phyloP scores from a whole-genome alignment of 1,139 yeast species.

The Blastobotrys raffinosifermentans region DNA sequence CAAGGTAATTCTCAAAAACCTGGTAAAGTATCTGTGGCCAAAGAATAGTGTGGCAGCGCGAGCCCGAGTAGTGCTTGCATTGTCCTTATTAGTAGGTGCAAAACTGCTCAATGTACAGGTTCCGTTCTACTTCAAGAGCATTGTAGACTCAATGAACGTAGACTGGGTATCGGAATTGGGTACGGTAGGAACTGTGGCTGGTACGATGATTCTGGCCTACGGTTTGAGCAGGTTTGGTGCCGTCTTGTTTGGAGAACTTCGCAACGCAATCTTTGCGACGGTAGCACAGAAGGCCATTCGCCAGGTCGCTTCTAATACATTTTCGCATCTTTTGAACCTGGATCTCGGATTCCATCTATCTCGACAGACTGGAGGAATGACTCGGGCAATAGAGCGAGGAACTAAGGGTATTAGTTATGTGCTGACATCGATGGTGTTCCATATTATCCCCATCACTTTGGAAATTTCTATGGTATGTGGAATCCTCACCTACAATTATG shows the following conservation, averaged over 20 bases:
- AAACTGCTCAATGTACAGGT: slow-evolving; percentile 89
- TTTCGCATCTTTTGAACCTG: slow-evolving; percentile 71
- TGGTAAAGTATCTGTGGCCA: slow-evolving; percentile 87
- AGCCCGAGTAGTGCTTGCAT: slow-evolving; percentile 68
- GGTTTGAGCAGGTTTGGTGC: slow-evolving; percentile 96
- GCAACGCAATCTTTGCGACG: slow-evolving; percentile 92
- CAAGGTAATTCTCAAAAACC: slow-evolving; percentile 25
- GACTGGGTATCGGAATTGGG: slow-evolving; percentile 71
- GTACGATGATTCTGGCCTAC: slow-evolving; percentile 75
- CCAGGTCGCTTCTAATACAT: slow-evolving; percentile 83
- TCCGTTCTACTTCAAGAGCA: slow-evolving; percentile 86
- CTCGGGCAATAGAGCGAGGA: slow-evolving; percentile 95
- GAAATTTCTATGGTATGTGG: slow-evolving; percentile 94
- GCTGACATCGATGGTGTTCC: slow-evolving; percentile 92
- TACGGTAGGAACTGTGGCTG: slow-evolving; percentile 52
- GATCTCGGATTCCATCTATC: slow-evolving; percentile 88
- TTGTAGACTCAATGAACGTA: slow-evolving; percentile 87
- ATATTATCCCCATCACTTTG: slow-evolving; percentile 84
- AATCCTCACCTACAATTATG: slow-evolving; percentile 86
- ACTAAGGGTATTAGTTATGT: slow-evolving; percentile 96
- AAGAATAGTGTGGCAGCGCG: slow-evolving; percentile 61
- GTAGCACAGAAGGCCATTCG: slow-evolving; percentile 95
- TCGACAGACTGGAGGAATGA: slow-evolving; percentile 91
- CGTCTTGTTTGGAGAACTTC: slow-evolving; percentile 83
- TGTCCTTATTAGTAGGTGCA: slow-evolving; percentile 66